These are phyloP conservation scores for Candida pseudoviswanathii DNA, from an alignment of 1,139 yeast species.

Conservation along the genomic window DNA sequence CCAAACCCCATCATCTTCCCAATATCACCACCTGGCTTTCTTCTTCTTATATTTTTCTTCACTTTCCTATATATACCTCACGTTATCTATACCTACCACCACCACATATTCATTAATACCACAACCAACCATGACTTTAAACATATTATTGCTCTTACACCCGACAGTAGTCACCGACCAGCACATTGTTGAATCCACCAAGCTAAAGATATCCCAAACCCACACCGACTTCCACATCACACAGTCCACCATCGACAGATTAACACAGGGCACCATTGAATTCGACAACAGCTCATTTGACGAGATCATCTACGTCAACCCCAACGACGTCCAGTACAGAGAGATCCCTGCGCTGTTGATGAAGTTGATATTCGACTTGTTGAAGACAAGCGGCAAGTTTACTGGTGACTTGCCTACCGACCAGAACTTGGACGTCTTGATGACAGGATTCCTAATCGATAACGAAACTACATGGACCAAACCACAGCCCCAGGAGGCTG, in stretches of 20 bases:
- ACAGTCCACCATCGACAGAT: conserved; percentile 73
- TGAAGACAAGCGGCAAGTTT: conserved; percentile 51
- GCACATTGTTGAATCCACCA: conserved; percentile 41
- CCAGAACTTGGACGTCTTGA: conserved; percentile 57
- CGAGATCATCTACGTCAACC: conserved; percentile 60
- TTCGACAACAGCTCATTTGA: conserved; percentile 48
- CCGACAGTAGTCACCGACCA: conserved; percentile 74
- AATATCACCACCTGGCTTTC: background rate
- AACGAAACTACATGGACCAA: conserved; percentile 41
- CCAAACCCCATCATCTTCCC: background rate
- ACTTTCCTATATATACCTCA: background rate
- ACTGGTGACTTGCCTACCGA: conserved; percentile 55
- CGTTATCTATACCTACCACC: background rate
- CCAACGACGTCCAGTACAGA: conserved; percentile 40
- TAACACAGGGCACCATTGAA: conserved; percentile 57
- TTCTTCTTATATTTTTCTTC: background rate
- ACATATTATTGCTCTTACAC: conserved; percentile 53
- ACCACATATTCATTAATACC: background rate
- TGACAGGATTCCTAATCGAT: conserved; percentile 62
- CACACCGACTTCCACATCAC: conserved; percentile 21
- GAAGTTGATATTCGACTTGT: conserved; percentile 38
- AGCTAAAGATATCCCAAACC: conserved; percentile 22
- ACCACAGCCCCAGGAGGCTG: conserved; percentile 38
- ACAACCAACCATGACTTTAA: conserved; percentile 7
- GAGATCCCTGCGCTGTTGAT: conserved; percentile 47